These are phyloP conservation scores for Tympanopsis confertula DNA, from an alignment of 2,329 filamentous ascomycete species.

Conservation along the genomic window DNA sequence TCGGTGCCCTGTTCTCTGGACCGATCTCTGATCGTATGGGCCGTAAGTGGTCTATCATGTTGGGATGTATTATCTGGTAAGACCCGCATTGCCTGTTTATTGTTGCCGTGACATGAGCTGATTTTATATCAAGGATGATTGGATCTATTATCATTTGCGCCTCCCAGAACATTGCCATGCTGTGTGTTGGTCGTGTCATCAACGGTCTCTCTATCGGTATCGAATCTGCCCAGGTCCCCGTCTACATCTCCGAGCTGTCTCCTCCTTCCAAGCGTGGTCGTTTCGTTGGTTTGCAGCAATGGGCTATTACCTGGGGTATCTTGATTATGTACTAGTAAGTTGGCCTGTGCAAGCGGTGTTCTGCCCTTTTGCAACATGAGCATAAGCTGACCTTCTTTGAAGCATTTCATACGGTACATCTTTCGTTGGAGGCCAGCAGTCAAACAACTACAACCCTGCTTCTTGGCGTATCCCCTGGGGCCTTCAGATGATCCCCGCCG, in stretches of 20 bases:
- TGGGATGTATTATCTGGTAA: slow-evolving; percentile 37
- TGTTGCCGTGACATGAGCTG: no score
- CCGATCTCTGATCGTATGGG: slow-evolving; percentile 37
- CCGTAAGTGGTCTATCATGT: slow-evolving; percentile 36
- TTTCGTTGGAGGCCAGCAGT: background rate
- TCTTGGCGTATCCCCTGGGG: slow-evolving; percentile 39
- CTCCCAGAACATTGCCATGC: slow-evolving; percentile 36
- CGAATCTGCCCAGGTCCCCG: slow-evolving; percentile 60
- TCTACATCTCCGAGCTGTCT: slow-evolving; percentile 57
- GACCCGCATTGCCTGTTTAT: slow-evolving; percentile 7
- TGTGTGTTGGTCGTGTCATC: slow-evolving; percentile 58
- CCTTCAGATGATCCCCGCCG: slow-evolving; percentile 30
- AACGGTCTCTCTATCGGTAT: slow-evolving; percentile 64
- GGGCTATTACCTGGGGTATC: slow-evolving; percentile 33
- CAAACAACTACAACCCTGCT: slow-evolving; percentile 16
- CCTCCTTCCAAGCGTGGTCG: slow-evolving; percentile 31
- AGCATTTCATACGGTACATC: background rate
- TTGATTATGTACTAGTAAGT: slow-evolving; percentile 27
- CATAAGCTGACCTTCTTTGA: no score
- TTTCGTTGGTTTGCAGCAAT: slow-evolving; percentile 31
- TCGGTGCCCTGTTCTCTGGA: slow-evolving; percentile 49
- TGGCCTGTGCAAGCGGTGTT: no score
- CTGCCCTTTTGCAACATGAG: no score
- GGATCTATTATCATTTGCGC: slow-evolving; percentile 33
- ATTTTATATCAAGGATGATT: slow-evolving; percentile 23